These are phyloP conservation scores for Puccinia triticina DNA, from an alignment of 1,284 basidiomycete species.

Conservation along the genomic window DNA sequence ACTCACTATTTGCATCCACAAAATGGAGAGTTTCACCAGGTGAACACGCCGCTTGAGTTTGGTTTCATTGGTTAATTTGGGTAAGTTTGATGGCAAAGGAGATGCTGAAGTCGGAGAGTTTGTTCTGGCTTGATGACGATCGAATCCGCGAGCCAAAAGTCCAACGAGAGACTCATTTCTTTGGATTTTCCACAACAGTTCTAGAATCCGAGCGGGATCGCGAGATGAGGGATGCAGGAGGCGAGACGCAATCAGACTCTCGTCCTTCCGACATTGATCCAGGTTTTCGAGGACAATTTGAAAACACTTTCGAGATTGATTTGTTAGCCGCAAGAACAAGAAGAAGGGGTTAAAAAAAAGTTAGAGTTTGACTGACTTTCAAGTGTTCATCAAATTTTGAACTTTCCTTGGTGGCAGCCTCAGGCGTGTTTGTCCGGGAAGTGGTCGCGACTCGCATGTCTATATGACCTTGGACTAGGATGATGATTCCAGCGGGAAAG, in stretches of 20 bases:
- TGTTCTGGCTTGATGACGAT: conserved; percentile 13
- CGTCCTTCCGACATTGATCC: conserved; percentile 7
- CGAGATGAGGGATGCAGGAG: background rate
- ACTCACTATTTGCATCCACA: conserved; percentile 34
- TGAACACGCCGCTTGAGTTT: conserved; percentile 11
- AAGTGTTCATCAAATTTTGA: background rate
- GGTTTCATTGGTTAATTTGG: background rate
- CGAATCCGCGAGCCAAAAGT: conserved; percentile 5
- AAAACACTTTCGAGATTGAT: background rate
- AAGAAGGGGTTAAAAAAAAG: background rate
- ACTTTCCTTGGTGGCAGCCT: background rate
- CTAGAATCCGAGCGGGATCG: background rate
- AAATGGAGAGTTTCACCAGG: background rate
- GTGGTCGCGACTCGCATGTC: background rate
- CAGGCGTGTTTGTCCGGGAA: background rate
- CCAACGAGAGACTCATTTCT: conserved; percentile 7
- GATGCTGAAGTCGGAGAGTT: background rate
- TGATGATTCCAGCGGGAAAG: background rate
- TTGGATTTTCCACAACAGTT: conserved; percentile 25
- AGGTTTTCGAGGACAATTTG: conserved; percentile 5
- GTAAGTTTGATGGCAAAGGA: background rate
- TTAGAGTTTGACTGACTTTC: conserved; percentile 6
- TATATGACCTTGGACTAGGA: background rate
- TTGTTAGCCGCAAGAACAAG: background rate
- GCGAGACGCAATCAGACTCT: conserved; percentile 16